Evolutionary conservation across 495 filamentous ascomycete genomes (phyloP).

Genomic region (Penicillium canariense): DNA sequence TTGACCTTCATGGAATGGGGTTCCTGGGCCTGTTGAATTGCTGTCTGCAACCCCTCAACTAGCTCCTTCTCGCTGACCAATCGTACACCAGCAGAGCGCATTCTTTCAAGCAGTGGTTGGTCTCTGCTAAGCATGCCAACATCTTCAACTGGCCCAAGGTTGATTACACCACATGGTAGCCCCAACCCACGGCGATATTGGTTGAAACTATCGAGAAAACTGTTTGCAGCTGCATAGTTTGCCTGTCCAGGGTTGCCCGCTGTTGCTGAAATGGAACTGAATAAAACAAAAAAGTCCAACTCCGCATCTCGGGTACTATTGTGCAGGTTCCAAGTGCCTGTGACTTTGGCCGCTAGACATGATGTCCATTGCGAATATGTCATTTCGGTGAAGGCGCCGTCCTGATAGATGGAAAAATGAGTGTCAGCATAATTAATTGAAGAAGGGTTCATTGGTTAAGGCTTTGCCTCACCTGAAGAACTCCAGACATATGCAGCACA

Average conservation of each 20-base stretch:
- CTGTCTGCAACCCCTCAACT: background rate
- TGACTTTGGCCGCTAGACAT: no score
- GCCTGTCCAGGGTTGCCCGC: conserved; percentile 23
- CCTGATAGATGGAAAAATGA: no score
- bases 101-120: background rate
- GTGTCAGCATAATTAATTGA: no score
- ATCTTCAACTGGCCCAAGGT: background rate
- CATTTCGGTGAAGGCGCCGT: no score
- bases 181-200: conserved; percentile 17
- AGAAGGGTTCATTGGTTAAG: background rate
- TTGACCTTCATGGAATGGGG: no score
- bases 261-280: conserved; percentile 16
- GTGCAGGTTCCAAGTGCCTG: conserved; percentile 7
- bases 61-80: background rate
- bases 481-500: conserved; percentile 1
- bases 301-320: background rate
- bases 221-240: conserved; percentile 26
- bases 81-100: background rate
- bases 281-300: conserved; percentile 18
- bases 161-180: conserved; percentile 6
- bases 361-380: no score
- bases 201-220: conserved; percentile 27
- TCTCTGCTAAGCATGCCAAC: background rate
- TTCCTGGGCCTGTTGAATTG: no score
- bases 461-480: background rate